phyloP scores from a whole-genome alignment of 2,329 filamentous ascomycete species.

The Aspergillus aculeatinus region DNA sequence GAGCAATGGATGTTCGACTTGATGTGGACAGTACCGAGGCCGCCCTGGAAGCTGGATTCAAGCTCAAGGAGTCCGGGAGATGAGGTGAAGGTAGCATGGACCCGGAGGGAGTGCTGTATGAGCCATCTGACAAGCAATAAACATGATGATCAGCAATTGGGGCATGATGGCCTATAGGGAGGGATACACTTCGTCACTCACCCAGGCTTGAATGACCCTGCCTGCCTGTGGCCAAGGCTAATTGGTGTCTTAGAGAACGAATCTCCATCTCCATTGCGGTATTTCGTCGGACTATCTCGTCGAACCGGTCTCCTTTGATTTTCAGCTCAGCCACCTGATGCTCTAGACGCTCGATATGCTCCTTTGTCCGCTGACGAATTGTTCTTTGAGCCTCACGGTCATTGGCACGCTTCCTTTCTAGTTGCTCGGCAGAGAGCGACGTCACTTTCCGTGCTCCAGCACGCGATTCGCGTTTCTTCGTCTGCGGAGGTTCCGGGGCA shows the following conservation, averaged over 20 bases:
- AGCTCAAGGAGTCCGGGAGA: constrained; percentile 21
- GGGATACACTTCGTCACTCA: constrained; percentile 10
- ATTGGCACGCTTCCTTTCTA: constrained; percentile 61
- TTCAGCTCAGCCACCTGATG: constrained; percentile 54
- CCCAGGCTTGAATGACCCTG: constrained; percentile 20
- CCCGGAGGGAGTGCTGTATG: constrained; percentile 18
- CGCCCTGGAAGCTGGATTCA: constrained; percentile 21
- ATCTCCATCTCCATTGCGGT: constrained; percentile 57
- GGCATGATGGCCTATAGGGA: neutral
- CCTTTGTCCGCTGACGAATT: constrained; percentile 59
- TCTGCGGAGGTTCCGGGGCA: constrained; percentile 18
- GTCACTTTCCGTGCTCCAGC: constrained; percentile 59
- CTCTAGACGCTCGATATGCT: constrained; percentile 60
- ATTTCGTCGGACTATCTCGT: constrained; percentile 54
- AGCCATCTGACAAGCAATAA: constrained; percentile 17
- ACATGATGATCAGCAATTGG: constrained; percentile 14
- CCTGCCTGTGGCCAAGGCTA: constrained; percentile 35
- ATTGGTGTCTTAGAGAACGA: constrained; percentile 50
- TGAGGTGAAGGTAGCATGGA: constrained; percentile 26
- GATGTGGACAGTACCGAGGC: constrained; percentile 26
- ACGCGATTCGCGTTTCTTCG: constrained; percentile 47
- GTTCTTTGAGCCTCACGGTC: constrained; percentile 61
- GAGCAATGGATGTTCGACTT: constrained; percentile 26
- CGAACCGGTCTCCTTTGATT: constrained; percentile 50
- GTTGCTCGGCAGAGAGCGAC: constrained; percentile 56